Percentiles rank a stretch among this genome's conserved stretches.
Conservation (phyloP, 2,329 filamentous ascomycete species). For the Hypoxylon sp. region DNA sequence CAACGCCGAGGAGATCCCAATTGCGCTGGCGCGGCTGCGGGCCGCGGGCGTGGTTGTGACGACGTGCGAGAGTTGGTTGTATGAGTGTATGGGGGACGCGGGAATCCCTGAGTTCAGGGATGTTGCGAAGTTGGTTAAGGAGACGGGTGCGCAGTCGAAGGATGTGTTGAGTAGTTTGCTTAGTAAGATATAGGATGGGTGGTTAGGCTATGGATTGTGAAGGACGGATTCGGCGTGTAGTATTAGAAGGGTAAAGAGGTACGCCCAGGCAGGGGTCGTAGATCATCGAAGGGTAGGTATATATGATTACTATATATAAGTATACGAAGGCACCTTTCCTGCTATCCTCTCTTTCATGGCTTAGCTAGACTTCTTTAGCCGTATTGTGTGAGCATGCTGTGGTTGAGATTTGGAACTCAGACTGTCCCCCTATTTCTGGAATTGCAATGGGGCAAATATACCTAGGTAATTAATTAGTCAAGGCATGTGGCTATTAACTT, state of each 20-base stretch:
- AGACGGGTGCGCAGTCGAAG: conserved; percentile 78
- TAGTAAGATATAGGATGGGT: conserved; percentile 65
- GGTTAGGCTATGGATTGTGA: background rate
- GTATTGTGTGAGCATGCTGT: too few relatives aligned
- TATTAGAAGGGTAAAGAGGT: background rate
- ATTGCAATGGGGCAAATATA: too few relatives aligned
- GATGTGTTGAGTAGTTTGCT: conserved; percentile 76
- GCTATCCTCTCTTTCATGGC: background rate
- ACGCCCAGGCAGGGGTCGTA: background rate
- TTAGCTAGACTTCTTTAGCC: too few relatives aligned
- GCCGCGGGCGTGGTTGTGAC: conserved; percentile 84
- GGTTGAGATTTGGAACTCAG: too few relatives aligned
- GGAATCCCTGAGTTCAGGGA: conserved; percentile 78
- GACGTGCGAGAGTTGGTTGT: conserved; percentile 89
- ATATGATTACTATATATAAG: too few relatives aligned
- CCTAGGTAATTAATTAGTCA: too few relatives aligned
- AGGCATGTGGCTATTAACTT: background rate
- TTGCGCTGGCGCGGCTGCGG: conserved; percentile 83
- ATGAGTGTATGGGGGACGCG: conserved; percentile 90
- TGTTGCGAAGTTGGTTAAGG: conserved; percentile 84
- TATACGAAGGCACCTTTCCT: too few relatives aligned
- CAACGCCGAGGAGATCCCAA: conserved; percentile 82
- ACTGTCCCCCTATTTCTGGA: too few relatives aligned
- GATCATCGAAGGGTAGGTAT: too few relatives aligned
- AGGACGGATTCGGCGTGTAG: background rate